Evolutionary conservation across 2,329 filamentous ascomycete species (phyloP).

Genomic region (Aspergillus sp.): DNA sequence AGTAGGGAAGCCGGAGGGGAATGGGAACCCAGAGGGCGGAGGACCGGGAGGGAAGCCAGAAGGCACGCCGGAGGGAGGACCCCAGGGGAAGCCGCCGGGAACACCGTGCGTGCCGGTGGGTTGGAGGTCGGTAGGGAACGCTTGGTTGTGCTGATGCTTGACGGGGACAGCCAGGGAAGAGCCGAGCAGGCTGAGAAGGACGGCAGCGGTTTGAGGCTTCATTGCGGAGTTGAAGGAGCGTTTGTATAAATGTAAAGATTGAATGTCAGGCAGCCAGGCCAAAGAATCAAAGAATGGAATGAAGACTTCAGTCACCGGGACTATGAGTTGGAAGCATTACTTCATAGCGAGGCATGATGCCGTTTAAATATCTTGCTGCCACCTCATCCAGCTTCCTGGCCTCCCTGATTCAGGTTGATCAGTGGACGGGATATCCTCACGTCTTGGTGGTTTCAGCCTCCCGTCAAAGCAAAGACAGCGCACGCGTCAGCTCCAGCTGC

Average conservation of each 20-base stretch:
- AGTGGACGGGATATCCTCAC: no score
- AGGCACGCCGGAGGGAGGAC: not conserved
- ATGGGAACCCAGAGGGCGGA: not conserved
- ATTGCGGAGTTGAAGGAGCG: not conserved
- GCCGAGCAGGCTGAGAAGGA: not conserved
- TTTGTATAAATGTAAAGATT: not conserved
- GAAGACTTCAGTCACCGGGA: not conserved
- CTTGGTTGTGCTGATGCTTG: not conserved
- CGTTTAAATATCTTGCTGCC: no score
- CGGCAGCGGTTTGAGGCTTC: not conserved
- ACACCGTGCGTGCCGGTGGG: not conserved
- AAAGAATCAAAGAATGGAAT: not conserved
- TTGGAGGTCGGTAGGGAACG: not conserved
- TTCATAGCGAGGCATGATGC: no score
- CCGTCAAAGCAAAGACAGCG: no score
- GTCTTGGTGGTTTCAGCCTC: no score
- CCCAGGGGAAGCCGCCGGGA: not conserved
- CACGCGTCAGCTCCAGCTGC: no score
- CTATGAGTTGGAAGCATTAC: no score
- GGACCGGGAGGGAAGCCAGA: not conserved
- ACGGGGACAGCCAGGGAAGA: not conserved
- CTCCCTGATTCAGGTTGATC: no score
- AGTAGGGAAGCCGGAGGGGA: not conserved
- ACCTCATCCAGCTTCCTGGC: no score
- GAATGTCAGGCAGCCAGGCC: not conserved